Conservation (phyloP, 1,284 basidiomycete genomes). For the Hymenochaete sp. region DNA sequence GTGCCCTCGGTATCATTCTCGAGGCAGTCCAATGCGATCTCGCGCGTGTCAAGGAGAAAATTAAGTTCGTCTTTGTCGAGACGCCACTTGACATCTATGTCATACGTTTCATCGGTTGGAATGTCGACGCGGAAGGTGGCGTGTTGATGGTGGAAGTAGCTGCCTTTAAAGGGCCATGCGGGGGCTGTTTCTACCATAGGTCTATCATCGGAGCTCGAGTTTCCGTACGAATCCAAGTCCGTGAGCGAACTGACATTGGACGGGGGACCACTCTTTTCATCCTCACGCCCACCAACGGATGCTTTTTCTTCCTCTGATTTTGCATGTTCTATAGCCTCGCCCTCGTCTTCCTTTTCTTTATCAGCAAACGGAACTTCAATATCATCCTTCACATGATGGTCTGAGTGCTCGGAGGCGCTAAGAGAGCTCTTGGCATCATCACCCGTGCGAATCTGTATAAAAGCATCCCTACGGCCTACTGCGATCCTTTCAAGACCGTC, state of each 20-base stretch:
- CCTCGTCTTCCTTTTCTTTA: too few species aligned
- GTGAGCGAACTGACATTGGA: too few species aligned
- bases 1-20: background rate
- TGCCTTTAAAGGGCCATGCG: constrained; percentile 6
- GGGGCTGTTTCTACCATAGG: constrained; percentile 1
- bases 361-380: too few species aligned
- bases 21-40: background rate
- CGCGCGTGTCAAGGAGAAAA: background rate
- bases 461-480: constrained; percentile 1
- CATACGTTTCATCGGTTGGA: background rate
- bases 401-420: background rate
- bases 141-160: constrained; percentile 5
- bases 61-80: constrained; percentile 3
- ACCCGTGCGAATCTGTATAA: constrained; percentile 1
- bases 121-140: constrained; percentile 3
- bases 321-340: too few species aligned
- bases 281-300: background rate
- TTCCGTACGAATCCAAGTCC: too few species aligned
- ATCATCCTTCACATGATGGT: background rate
- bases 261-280: too few species aligned
- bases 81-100: constrained; percentile 10
- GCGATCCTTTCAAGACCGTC: constrained; percentile 5
- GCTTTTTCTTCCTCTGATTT: too few species aligned
- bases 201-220: background rate
- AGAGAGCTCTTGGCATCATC: too few species aligned